phyloP scores from a whole-genome alignment of 768 basidiomycete species.

The Tulasnella sp. region DNA sequence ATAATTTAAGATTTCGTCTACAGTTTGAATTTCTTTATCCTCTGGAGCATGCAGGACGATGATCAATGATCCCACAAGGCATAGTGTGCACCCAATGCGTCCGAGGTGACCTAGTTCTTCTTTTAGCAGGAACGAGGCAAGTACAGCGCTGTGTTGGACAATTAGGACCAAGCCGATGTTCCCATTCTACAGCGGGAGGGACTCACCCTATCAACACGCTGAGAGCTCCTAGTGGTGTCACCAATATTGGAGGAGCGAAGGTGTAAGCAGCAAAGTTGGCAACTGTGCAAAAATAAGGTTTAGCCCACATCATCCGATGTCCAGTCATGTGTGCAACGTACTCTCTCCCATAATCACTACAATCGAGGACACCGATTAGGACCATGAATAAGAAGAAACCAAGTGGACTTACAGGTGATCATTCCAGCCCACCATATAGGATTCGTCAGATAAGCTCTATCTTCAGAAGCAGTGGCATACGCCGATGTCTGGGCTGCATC shows the following conservation, averaged over 20 bases:
- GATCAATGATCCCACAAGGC: slow-evolving; percentile 76
- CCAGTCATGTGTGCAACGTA: slow-evolving; percentile 26
- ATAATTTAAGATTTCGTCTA: slow-evolving; percentile 84
- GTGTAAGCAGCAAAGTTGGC: slow-evolving; percentile 86
- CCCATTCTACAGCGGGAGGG: slow-evolving; percentile 7
- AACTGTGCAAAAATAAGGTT: slow-evolving; percentile 21
- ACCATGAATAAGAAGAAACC: neutral
- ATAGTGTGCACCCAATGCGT: slow-evolving; percentile 70
- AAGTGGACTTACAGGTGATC: slow-evolving; percentile 52
- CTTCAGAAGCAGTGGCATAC: slow-evolving; percentile 58
- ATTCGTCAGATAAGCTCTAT: slow-evolving; percentile 74
- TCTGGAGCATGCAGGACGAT: slow-evolving; percentile 95
- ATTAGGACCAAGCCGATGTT: slow-evolving; percentile 12
- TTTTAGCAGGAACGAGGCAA: slow-evolving; percentile 83
- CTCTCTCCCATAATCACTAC: slow-evolving; percentile 89
- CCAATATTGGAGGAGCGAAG: slow-evolving; percentile 93
- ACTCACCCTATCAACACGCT: slow-evolving; percentile 91
- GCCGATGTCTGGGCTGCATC: slow-evolving; percentile 52
- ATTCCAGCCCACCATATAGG: slow-evolving; percentile 98
- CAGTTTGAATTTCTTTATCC: slow-evolving; percentile 83
- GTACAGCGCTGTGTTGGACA: slow-evolving; percentile 56
- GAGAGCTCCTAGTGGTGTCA: slow-evolving; percentile 94
- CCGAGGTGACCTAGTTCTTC: slow-evolving; percentile 94
- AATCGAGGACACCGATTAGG: neutral
- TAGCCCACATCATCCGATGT: neutral